These are phyloP conservation scores for Tylopilus balloui DNA, from an alignment of 768 basidiomycete species.

Conservation along the genomic window DNA sequence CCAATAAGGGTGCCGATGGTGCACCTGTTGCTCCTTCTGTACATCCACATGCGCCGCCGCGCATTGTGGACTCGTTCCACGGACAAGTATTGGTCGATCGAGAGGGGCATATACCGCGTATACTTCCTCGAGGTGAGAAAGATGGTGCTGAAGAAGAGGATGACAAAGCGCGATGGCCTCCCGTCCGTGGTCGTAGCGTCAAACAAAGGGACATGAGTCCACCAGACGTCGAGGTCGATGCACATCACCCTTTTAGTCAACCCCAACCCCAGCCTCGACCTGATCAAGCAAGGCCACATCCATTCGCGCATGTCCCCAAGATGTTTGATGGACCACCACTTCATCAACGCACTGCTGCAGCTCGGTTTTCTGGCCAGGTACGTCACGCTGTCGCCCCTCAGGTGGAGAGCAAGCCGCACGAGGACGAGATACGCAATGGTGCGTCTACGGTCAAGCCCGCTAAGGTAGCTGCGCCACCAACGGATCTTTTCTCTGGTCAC, in stretches of 20 bases:
- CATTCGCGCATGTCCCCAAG: no score
- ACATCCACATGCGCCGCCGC: constrained; percentile 20
- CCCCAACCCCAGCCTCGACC: not conserved
- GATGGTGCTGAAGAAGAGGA: not conserved
- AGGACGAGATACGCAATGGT: not conserved
- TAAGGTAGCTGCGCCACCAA: not conserved
- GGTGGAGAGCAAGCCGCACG: not conserved
- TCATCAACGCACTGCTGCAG: not conserved
- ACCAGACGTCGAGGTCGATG: not conserved
- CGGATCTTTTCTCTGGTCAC: not conserved
- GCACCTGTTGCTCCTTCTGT: not conserved
- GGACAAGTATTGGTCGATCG: constrained; percentile 20
- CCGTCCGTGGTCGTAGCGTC: constrained; percentile 5
- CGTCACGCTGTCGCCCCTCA: not conserved
- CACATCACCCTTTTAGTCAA: constrained; percentile 20
- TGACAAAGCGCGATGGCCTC: constrained; percentile 10
- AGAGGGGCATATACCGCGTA: constrained; percentile 13
- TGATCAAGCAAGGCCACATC: not conserved
- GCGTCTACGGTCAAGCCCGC: constrained; percentile 3
- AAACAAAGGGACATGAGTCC: not conserved
- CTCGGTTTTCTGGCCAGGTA: not conserved
- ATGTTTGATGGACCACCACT: no score
- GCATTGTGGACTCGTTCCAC: constrained; percentile 14
- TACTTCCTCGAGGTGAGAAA: not conserved
- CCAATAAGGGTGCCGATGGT: not conserved